Evolutionary conservation across 306 rosid species (phyloP), one percentile per base, ranked within the genome.

Genomic region (Elaeagnus macrophylla): DNA sequence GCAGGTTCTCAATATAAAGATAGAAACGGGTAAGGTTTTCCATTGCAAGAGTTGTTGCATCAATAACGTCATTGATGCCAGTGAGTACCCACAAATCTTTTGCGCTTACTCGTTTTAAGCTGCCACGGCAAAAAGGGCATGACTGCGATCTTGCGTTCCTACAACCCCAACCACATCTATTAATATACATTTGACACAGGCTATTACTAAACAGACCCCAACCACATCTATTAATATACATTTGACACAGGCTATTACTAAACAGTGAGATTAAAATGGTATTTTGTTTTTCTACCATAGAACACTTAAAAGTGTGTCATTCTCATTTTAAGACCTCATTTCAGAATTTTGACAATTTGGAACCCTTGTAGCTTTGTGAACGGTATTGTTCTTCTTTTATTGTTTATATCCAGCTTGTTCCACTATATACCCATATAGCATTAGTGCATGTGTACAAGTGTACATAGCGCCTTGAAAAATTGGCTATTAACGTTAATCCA

Each of bases 91-190:
- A 86, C 56, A 86, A 67, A 61, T 86, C 95, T 66, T 47, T 57
- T 7, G 80, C 54, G 68, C 64, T 67, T 14, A 80, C 69, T 64
- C 70, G 67, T 59, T 68, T 78, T 15, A 86, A 68, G 74, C 75
- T 76, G 46, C 78, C 72, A 1, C 95, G 81, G 60, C 88, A 86
- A 57, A 86, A 86, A 12, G 95, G 93, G 63, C 95, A 86, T 42
- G 95, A 86, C 46, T 81, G 78, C 14, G 95, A 80, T 56, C 95
- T 71, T 5, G 62, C 46, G 42, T 77, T 74, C 93, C 93, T 86
- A 81, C 37, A 64, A 52, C 7, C 7, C 54, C 40, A 62, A 40
- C 20, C 18, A 42, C 39, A 53, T 49, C 44, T 32, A 6, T 14
- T 45, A 41, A 13, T 15, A 35, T n/a, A 63, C 15, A 40, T 36